phyloP scores from a whole-genome alignment of 2,329 filamentous ascomycete genomes.

The Neocatenulostroma microsporum region DNA sequence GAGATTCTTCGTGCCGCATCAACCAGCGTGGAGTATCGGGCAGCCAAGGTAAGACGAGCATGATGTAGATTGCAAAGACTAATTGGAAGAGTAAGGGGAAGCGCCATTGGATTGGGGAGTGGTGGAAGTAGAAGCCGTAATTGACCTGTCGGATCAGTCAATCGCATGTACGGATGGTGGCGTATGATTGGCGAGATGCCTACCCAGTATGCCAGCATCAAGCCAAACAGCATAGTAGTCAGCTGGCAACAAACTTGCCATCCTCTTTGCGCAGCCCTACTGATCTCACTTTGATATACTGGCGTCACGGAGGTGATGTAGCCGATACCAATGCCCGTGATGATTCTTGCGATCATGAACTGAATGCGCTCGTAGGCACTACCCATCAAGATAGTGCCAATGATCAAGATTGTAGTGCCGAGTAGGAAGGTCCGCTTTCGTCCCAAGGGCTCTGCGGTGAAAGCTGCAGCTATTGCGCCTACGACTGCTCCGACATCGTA shows the following conservation, averaged over 20 bases:
- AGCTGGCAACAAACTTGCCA: conserved; percentile 5
- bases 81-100: conserved; percentile 28
- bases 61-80: conserved; percentile 21
- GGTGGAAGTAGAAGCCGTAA: conserved; percentile 20
- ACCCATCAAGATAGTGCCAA: background rate
- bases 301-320: conserved; percentile 26
- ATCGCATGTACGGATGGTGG: conserved; percentile 22
- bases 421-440: background rate
- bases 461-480: no score
- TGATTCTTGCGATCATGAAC: conserved; percentile 5
- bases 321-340: conserved; percentile 20
- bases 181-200: background rate
- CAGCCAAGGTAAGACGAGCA: conserved; percentile 5
- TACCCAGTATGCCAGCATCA: conserved; percentile 4
- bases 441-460: background rate
- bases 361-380: background rate
- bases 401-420: background rate
- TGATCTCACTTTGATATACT: conserved; percentile 3
- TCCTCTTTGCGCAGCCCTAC: conserved; percentile 1
- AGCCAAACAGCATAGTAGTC: background rate
- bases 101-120: conserved; percentile 24
- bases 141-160: conserved; percentile 24
- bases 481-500: background rate
- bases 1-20: conserved; percentile 1
- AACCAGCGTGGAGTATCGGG: conserved; percentile 5